Percentiles rank a stretch among this genome's conserved stretches.
Evolutionary conservation across 805 yeast species (phyloP).

Genomic region (Kodamaea sagamina): DNA sequence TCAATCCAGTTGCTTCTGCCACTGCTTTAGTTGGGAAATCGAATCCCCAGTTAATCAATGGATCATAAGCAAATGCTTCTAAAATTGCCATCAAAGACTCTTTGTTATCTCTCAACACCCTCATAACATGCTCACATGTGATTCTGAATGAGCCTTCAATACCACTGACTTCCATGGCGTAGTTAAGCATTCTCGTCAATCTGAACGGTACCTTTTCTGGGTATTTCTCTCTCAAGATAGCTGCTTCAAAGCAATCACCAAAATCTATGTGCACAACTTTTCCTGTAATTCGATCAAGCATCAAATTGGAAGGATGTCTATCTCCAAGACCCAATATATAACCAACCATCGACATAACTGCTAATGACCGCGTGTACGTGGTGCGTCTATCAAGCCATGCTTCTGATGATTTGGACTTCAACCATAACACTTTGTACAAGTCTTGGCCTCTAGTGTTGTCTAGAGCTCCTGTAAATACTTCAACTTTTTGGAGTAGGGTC

Average conservation of each 20-base stretch:
- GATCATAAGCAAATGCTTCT: slow-evolving; percentile 98
- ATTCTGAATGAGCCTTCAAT: slow-evolving; percentile 96
- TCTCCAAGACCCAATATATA: slow-evolving; percentile 96
- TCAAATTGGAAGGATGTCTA: slow-evolving; percentile 94
- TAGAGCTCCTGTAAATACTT: slow-evolving; percentile 92
- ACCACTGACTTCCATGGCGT: slow-evolving; percentile 99
- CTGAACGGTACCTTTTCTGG: slow-evolving; percentile 99
- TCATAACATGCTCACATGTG: slow-evolving; percentile 96
- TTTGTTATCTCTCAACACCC: slow-evolving; percentile 87
- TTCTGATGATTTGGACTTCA: slow-evolving; percentile 92
- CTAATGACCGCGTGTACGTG: slow-evolving; percentile 91
- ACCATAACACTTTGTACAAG: slow-evolving; percentile 91
- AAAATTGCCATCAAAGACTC: slow-evolving; percentile 97
- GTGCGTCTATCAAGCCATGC: slow-evolving; percentile 98
- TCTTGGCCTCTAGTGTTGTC: slow-evolving; percentile 97
- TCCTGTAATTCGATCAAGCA: slow-evolving; percentile 93
- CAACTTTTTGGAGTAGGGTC: slow-evolving; percentile 88
- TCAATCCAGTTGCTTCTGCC: slow-evolving; percentile 71
- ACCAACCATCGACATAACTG: slow-evolving; percentile 99
- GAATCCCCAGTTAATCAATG: slow-evolving; percentile 97
- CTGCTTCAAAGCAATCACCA: slow-evolving; percentile 99
- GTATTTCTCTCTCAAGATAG: slow-evolving; percentile 91
- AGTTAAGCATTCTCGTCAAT: slow-evolving; percentile 92
- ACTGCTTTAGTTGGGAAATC: slow-evolving; percentile 84
- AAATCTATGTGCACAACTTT: slow-evolving; percentile 96